A percentile compares a stretch with the other conserved stretches of the same genome.
Evolutionary conservation across 2,329 filamentous ascomycete genomes (phyloP).

Genomic region (Ceratocystis ficicola): DNA sequence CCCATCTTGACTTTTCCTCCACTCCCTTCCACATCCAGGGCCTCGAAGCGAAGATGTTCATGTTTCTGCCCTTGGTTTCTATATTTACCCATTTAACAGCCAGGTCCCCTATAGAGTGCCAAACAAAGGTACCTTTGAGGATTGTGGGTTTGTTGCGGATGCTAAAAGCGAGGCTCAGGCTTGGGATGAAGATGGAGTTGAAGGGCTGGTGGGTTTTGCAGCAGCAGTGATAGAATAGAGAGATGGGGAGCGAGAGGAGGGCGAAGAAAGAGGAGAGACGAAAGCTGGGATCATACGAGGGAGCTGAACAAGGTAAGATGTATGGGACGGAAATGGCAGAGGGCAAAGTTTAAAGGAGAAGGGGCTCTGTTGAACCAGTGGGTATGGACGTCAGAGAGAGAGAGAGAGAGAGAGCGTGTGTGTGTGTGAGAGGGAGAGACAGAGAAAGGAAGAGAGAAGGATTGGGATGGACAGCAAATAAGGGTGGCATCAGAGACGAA

Average conservation of each 20-base stretch:
- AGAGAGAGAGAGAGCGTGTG: background rate
- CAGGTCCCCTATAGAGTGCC: background rate
- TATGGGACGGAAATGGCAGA: background rate
- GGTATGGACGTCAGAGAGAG: background rate
- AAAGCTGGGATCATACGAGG: background rate
- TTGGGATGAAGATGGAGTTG: background rate
- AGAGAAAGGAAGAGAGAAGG: too few species aligned
- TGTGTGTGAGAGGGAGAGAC: too few species aligned
- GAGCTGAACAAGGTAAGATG: background rate
- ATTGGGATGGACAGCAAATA: background rate
- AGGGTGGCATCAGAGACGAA: too few species aligned
- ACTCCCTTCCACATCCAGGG: background rate
- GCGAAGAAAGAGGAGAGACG: background rate
- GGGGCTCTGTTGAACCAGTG: background rate
- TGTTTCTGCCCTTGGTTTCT: background rate
- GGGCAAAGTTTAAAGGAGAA: too few species aligned
- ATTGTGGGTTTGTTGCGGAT: too few species aligned
- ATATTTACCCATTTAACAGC: background rate
- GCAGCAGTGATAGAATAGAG: background rate
- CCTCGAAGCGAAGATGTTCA: background rate
- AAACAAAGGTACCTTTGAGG: conserved; percentile 2
- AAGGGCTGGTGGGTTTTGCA: background rate
- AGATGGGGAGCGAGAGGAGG: background rate
- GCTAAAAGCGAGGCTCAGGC: background rate
- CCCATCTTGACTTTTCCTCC: background rate